Evolutionary conservation across 306 rosid genomes (phyloP).

Genomic region (Mimosa bimucronata): DNA sequence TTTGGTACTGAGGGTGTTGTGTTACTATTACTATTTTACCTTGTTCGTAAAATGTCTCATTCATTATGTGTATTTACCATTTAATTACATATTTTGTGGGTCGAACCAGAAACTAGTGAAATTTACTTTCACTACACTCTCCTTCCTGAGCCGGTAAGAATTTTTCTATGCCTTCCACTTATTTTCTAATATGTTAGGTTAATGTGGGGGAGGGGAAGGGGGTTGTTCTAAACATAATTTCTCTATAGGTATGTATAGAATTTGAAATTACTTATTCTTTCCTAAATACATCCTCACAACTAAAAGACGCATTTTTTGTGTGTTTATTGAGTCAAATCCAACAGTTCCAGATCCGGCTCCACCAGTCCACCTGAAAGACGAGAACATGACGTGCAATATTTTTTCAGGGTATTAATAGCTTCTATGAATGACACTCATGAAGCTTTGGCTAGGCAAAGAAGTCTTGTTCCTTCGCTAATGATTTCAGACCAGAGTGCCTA

Average conservation of each 20-base stretch:
- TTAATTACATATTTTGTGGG: conserved; percentile 49
- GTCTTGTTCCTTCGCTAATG: conserved; percentile 75
- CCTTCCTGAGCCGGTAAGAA: conserved; percentile 73
- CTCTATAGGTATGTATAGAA: not conserved
- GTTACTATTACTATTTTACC: not conserved
- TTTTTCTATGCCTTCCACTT: conserved; percentile 27
- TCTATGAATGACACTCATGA: conserved; percentile 89
- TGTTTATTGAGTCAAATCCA: conserved; percentile 54
- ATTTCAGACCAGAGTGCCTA: conserved; percentile 88
- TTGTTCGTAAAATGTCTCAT: not conserved
- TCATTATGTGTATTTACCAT: not conserved
- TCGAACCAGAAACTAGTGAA: conserved; percentile 74
- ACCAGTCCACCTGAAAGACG: conserved; percentile 46
- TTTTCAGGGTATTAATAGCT: conserved; percentile 80
- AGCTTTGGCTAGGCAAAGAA: conserved; percentile 70
- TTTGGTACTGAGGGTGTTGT: conserved; percentile 59
- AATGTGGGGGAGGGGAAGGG: not conserved
- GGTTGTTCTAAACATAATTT: not conserved
- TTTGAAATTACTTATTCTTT: conserved; percentile 4
- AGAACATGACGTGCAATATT: conserved; percentile 51
- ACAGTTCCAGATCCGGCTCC: conserved; percentile 48
- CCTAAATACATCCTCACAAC: conserved; percentile 16
- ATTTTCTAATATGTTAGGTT: not conserved
- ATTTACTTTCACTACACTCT: conserved; percentile 72
- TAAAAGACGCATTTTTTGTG: conserved; percentile 26